Base-by-base conservation (phyloP, 768 basidiomycete genomes). In the Collybiopsis luxurians region DNA sequence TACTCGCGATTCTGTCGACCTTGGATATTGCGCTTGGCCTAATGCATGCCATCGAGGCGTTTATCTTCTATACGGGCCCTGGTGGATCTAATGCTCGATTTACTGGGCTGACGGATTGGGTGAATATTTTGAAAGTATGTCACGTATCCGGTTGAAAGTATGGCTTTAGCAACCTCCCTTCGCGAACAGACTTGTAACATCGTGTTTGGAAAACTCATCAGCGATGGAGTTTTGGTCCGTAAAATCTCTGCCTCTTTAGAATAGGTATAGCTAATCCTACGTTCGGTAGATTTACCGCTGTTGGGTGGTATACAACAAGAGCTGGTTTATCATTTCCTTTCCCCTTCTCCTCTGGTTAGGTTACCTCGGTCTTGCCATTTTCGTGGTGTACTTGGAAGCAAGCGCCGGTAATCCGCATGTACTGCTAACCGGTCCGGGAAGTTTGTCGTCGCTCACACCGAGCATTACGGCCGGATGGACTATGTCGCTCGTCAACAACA, bases 241-340 rank as follows among this genome's bases (percentile, higher is more conserved):
- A 2, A 6, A 3, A 7, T 17, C 23, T 17, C 21, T 10, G 5
- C 5, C 24, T 42, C 3, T 39, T 27, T 26, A 2, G 1, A 12
- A 61, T 52, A 50, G 52, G 19, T 55, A 23, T 39, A 4, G 2
- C 17, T 38, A 40, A 48, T 47, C 39, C n/a, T 7, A 42, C 15
- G 27, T 53, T 49, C 7, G 54, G 24, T 15, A 61, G 60, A 47
- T 61, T 21, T 61, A 59, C 51, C 36, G 60, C 12, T 61, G 60
- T 30, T 61, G 58, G 58, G 51, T 59, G 15, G 60, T 61, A 11
- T 56, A 43, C 17, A 52, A 46, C 39, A 51, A 48, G 19, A 19
- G 30, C 31, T 50, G 44, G 36, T 23, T 40, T 15, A 31, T 61
- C 24, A 27, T 61, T 11, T 19, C 45, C 11, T 30, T 48, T 15